A percentile compares a stretch with the other conserved stretches of the same genome.
These are phyloP conservation scores for Oryza coarctata DNA, from an alignment of 176 grass and related monocot species.

Conservation along the genomic window DNA sequence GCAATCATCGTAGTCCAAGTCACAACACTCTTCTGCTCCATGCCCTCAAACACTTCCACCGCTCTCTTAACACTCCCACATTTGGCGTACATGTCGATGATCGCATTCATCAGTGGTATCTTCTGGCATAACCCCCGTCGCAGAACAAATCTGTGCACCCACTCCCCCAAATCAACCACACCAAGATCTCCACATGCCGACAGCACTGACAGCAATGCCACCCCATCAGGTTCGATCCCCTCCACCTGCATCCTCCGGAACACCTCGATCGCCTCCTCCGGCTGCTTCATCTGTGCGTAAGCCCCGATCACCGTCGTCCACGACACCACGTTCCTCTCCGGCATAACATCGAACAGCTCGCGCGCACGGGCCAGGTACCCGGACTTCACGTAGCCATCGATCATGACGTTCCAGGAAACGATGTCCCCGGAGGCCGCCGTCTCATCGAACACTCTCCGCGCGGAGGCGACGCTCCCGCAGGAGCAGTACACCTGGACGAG, in stretches of 20 bases:
- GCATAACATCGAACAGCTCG: slow-evolving; percentile 64
- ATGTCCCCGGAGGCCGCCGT: slow-evolving; percentile 42
- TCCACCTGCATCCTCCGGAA: slow-evolving; percentile 84
- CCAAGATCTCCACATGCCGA: slow-evolving; percentile 67
- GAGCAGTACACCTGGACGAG: slow-evolving; percentile 50
- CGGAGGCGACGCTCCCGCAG: slow-evolving; percentile 30
- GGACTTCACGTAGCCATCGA: slow-evolving; percentile 47
- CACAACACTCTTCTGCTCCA: slow-evolving; percentile 57
- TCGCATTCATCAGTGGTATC: slow-evolving; percentile 60
- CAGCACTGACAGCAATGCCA: slow-evolving; percentile 63
- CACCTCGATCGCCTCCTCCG: slow-evolving; percentile 54
- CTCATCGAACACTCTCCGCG: slow-evolving; percentile 63
- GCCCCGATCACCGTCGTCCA: slow-evolving; percentile 73
- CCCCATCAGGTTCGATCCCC: slow-evolving; percentile 52
- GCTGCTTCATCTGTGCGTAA: slow-evolving; percentile 44
- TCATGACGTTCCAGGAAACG: slow-evolving; percentile 66
- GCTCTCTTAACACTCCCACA: slow-evolving; percentile 59
- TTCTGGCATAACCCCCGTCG: slow-evolving; percentile 32
- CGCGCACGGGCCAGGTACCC: slow-evolving; percentile 44
- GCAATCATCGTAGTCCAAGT: slow-evolving; percentile 72
- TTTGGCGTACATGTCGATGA: slow-evolving; percentile 84
- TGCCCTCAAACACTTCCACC: slow-evolving; percentile 65
- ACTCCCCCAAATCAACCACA: slow-evolving; percentile 69
- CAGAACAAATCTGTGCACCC: slow-evolving; percentile 59
- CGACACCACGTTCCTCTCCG: slow-evolving; percentile 58